A percentile compares a stretch with the other conserved stretches of the same genome.
These are phyloP conservation scores for Phaseolus coccineus DNA, from an alignment of 331 rosid species.

Conservation along the genomic window DNA sequence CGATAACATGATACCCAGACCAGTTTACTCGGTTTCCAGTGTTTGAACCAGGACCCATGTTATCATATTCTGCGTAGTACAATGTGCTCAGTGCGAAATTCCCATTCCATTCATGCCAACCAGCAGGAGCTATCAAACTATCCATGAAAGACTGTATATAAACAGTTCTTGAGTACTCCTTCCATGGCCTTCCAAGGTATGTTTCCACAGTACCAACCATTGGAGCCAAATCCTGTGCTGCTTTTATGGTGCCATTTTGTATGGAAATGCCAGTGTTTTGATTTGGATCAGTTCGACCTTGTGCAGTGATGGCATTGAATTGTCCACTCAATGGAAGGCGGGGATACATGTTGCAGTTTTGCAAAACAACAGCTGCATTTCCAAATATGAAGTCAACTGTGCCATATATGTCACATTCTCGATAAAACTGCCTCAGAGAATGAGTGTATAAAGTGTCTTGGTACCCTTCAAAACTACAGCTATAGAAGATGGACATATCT, in stretches of 20 bases:
- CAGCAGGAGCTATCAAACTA: slow-evolving; percentile 49
- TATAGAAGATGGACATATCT: slow-evolving; percentile 66
- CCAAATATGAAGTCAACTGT: slow-evolving; percentile 84
- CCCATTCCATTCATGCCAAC: slow-evolving; percentile 68
- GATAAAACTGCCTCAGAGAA: slow-evolving; percentile 66
- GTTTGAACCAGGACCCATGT: slow-evolving; percentile 62
- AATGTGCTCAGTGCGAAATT: slow-evolving; percentile 52
- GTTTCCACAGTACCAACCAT: slow-evolving; percentile 44
- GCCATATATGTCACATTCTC: slow-evolving; percentile 73
- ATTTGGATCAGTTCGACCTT: slow-evolving; percentile 68
- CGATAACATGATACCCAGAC: slow-evolving; percentile 62
- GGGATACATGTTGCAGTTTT: slow-evolving; percentile 67
- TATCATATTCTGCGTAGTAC: slow-evolving; percentile 67
- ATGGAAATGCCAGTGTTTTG: slow-evolving; percentile 73
- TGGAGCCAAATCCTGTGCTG: slow-evolving; percentile 53
- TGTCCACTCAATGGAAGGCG: slow-evolving; percentile 65
- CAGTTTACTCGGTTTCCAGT: slow-evolving; percentile 57
- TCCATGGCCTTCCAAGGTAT: slow-evolving; percentile 77
- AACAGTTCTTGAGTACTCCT: slow-evolving; percentile 64
- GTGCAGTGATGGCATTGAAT: slow-evolving; percentile 77
- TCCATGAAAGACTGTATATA: slow-evolving; percentile 58
- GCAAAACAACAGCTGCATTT: slow-evolving; percentile 64
- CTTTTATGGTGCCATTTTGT: slow-evolving; percentile 59
- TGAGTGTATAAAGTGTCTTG: slow-evolving; percentile 78
- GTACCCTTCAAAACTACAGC: slow-evolving; percentile 81